Evolutionary conservation across 2,329 filamentous ascomycete species (phyloP).

Genomic region (Ramularia endophylla): DNA sequence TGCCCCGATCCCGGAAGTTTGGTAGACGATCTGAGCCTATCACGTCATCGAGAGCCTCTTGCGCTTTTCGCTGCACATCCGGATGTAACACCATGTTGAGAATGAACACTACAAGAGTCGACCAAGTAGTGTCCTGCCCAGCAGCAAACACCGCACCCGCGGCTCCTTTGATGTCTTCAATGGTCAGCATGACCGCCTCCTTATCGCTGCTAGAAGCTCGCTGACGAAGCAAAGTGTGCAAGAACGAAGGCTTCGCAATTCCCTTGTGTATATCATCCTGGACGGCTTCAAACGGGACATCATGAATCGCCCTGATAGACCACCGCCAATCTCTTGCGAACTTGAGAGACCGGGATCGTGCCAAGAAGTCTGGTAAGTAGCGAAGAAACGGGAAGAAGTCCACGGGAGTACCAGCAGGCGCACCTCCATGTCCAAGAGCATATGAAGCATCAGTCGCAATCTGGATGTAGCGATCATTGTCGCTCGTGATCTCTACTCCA

Average conservation of each 20-base stretch:
- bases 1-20: no score
- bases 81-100: conserved; percentile 27
- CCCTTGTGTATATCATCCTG: conserved; percentile 30
- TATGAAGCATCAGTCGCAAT: conserved; percentile 37
- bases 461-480: conserved; percentile 40
- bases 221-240: conserved; percentile 36
- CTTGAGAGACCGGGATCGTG: conserved; percentile 22
- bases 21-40: no score
- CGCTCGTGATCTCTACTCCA: conserved; percentile 41
- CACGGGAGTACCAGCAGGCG: conserved; percentile 41
- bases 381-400: conserved; percentile 45
- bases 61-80: conserved; percentile 20
- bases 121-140: conserved; percentile 17
- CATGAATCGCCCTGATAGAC: conserved; percentile 28
- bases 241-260: conserved; percentile 31
- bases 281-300: conserved; percentile 36
- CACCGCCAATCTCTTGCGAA: conserved; percentile 31
- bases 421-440: conserved; percentile 37
- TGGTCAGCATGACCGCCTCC: conserved; percentile 30
- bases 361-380: conserved; percentile 37
- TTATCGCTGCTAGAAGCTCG: conserved; percentile 29
- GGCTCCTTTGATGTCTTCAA: conserved; percentile 38
- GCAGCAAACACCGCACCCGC: conserved; percentile 36
- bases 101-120: conserved; percentile 30
- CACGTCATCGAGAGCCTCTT: no score